Percentiles rank a stretch among this genome's conserved stretches.
These are phyloP conservation scores for Rhodotorula taiwanensis DNA, from an alignment of 768 basidiomycete species.

Conservation along the genomic window DNA sequence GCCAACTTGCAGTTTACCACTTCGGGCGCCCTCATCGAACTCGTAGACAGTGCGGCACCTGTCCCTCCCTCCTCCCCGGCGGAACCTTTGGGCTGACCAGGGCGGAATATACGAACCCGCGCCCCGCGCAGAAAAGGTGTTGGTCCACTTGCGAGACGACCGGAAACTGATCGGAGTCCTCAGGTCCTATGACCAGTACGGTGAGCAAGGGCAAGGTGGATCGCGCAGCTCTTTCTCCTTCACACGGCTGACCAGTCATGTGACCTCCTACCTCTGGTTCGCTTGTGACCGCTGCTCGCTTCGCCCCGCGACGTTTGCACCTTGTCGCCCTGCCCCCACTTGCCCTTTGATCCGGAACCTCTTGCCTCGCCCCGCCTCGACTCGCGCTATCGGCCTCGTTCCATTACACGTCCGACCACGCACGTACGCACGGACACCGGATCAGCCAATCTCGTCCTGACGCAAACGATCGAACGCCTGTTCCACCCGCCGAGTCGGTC, in stretches of 20 bases:
- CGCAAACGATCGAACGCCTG: conserved; percentile 91
- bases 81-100: not conserved
- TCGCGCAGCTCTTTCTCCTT: no score
- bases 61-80: conserved; percentile 30
- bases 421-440: not conserved
- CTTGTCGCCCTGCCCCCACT: not conserved
- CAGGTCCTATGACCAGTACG: conserved; percentile 97
- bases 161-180: conserved; percentile 92
- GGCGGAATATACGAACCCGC: fast-evolving
- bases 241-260: not conserved
- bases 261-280: not conserved
- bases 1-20: conserved; percentile 80
- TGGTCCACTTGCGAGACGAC: conserved; percentile 92
- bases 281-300: no score
- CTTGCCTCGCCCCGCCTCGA: no score
- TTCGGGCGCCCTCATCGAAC: conserved; percentile 95
- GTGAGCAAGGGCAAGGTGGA: no score
- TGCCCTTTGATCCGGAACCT: no score
- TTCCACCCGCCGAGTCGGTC: conserved; percentile 64
- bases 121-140: conserved; percentile 78
- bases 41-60: conserved; percentile 99
- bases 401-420: no score
- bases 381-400: not conserved
- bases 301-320: not conserved
- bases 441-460: conserved; percentile 90